Evolutionary conservation across 116 monocot species (phyloP).

Genomic region (Cymodocea nodosa): DNA sequence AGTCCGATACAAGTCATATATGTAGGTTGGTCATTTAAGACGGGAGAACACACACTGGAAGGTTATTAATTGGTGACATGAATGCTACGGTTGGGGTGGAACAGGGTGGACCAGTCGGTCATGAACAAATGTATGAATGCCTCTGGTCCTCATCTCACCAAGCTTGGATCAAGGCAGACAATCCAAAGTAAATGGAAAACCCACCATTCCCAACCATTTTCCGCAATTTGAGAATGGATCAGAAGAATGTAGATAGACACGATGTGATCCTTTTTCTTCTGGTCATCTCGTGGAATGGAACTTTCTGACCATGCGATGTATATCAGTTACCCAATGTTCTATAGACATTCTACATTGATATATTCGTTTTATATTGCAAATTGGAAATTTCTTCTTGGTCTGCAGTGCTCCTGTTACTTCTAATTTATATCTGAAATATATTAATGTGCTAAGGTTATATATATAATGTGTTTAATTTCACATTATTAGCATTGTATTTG

Average conservation of each 20-base stretch:
- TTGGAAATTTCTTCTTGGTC: no score
- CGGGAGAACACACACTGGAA: conserved; percentile 5
- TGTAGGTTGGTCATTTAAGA: conserved; percentile 2
- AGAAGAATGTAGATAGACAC: not conserved
- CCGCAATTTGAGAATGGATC: not conserved
- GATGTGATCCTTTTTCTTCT: no score
- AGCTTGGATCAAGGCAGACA: not conserved
- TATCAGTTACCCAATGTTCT: no score
- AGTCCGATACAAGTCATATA: not conserved
- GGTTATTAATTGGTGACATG: conserved; percentile 34
- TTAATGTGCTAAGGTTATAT: no score
- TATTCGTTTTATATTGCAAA: no score
- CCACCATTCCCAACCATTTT: not conserved
- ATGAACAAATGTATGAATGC: conserved; percentile 2
- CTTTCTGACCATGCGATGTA: no score
- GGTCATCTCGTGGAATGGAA: no score
- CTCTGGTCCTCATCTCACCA: not conserved
- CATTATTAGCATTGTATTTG: no score
- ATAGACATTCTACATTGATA: no score
- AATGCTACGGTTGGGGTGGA: conserved; percentile 20
- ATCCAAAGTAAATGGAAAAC: not conserved
- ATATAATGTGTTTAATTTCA: no score
- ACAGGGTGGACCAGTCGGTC: conserved; percentile 4
- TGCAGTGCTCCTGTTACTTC: no score
- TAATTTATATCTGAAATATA: no score